Conservation (phyloP, 2,329 filamentous ascomycete genomes). For the Neonectria punicea region DNA sequence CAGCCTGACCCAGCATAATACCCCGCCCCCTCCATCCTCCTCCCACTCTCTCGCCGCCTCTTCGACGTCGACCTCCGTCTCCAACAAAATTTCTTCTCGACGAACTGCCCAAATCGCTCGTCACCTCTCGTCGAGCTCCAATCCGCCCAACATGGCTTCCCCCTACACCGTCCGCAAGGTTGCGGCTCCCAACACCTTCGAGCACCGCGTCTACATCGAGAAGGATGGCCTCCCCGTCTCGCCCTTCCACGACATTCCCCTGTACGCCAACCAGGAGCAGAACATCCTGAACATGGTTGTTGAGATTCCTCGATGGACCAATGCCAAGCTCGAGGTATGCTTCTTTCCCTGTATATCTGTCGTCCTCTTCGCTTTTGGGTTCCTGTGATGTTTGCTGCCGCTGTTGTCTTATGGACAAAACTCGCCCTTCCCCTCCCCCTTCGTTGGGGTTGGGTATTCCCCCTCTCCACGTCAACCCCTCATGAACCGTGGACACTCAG, state of each 20-base stretch:
- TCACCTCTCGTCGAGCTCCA: constrained; percentile 57
- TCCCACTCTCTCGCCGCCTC: constrained; percentile 32
- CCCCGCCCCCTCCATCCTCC: constrained; percentile 53
- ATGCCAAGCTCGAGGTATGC: constrained; percentile 97
- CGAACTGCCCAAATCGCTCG: constrained; percentile 66
- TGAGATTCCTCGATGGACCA: constrained; percentile 99
- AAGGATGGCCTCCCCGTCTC: constrained; percentile 95
- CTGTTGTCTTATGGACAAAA: constrained; percentile 29
- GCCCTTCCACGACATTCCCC: constrained; percentile 97
- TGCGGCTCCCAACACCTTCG: constrained; percentile 88
- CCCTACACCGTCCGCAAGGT: constrained; percentile 86
- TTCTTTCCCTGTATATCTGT: not conserved
- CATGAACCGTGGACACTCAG: constrained; percentile 8
- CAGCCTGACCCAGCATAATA: constrained; percentile 39
- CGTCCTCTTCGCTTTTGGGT: not conserved
- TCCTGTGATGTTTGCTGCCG: not conserved
- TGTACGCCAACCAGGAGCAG: constrained; percentile 96
- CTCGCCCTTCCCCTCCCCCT: constrained; percentile 28
- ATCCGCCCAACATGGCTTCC: constrained; percentile 62
- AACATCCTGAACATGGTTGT: constrained; percentile 99
- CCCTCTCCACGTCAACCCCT: constrained; percentile 11
- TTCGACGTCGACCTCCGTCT: constrained; percentile 37
- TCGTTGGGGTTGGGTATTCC: constrained; percentile 22
- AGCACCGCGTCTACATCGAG: constrained; percentile 98
- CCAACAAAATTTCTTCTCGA: constrained; percentile 57